phyloP scores from a whole-genome alignment of 129 eudicot species.

The Arctium minus region DNA sequence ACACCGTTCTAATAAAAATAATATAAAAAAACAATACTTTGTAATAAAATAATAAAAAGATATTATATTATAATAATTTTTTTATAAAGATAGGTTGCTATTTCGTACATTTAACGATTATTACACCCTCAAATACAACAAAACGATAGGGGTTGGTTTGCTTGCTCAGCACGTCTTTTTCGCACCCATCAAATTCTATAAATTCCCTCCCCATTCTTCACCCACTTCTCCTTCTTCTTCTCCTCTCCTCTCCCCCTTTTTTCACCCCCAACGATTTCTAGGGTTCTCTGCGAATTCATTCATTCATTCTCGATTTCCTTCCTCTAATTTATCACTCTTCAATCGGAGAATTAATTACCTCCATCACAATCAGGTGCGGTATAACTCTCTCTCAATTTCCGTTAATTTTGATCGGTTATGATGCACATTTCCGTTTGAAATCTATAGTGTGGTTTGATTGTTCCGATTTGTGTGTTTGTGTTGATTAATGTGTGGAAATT shows the following conservation, averaged over 20 bases:
- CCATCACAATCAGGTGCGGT: constrained; percentile 17
- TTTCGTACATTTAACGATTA: too few relatives aligned
- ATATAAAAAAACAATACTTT: too few relatives aligned
- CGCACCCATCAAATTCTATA: constrained; percentile 44
- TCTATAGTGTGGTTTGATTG: background rate
- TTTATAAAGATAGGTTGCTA: too few relatives aligned
- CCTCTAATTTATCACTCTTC: background rate
- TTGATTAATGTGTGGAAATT: background rate
- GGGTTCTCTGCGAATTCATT: constrained; percentile 18
- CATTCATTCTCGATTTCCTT: background rate
- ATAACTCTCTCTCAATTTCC: background rate
- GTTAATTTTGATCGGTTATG: background rate
- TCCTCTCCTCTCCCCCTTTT: background rate
- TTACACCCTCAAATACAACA: too few relatives aligned
- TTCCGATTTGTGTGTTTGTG: background rate
- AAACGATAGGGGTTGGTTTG: constrained; percentile 13
- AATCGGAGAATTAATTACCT: constrained; percentile 5
- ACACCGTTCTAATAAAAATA: too few relatives aligned
- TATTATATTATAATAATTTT: too few relatives aligned
- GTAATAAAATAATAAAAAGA: too few relatives aligned
- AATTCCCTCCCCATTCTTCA: constrained; percentile 32
- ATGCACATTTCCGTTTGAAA: background rate
- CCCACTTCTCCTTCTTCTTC: constrained; percentile 15
- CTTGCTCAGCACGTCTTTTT: constrained; percentile 48
- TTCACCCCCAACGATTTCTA: constrained; percentile 18